Evolutionary conservation across 2,329 filamentous ascomycete genomes (phyloP).

Genomic region (Penicillium sp.): DNA sequence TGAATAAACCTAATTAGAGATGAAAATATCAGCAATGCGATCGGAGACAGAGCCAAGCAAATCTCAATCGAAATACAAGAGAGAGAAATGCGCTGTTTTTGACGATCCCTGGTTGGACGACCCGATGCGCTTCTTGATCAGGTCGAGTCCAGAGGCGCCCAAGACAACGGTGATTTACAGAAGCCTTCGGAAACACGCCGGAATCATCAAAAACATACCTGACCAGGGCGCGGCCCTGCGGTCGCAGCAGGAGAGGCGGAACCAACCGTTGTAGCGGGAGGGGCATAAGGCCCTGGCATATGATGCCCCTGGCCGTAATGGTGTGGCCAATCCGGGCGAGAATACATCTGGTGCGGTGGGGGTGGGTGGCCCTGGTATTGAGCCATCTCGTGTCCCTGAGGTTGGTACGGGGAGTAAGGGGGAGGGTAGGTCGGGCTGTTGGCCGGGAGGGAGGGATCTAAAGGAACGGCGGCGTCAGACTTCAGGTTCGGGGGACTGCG

Average conservation of each 20-base stretch:
- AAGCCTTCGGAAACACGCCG: conserved; percentile 35
- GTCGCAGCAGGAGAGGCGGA: conserved; percentile 64
- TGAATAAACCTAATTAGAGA: conserved; percentile 75
- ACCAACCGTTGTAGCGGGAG: conserved; percentile 62
- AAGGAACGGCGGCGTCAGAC: conserved; percentile 96
- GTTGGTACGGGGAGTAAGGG: conserved; percentile 83
- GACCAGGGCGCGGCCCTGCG: conserved; percentile 64
- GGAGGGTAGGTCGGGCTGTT: conserved; percentile 90
- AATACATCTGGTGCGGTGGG: conserved; percentile 53
- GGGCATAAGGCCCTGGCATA: conserved; percentile 53
- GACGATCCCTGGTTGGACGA: conserved; percentile 22
- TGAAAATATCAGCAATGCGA: conserved; percentile 21
- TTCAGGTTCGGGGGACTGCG: conserved; percentile 70
- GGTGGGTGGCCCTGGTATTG: conserved; percentile 62
- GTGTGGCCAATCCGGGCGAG: conserved; percentile 52
- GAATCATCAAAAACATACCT: conserved; percentile 58
- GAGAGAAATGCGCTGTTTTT: conserved; percentile 31
- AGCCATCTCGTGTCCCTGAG: conserved; percentile 82
- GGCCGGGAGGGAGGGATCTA: conserved; percentile 97
- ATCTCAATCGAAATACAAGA: conserved; percentile 11
- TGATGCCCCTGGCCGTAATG: conserved; percentile 51
- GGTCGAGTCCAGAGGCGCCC: conserved; percentile 28
- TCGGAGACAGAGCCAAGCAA: conserved; percentile 13
- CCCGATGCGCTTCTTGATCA: conserved; percentile 8
- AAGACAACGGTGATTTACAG: conserved; percentile 35